A percentile compares a stretch with the other conserved stretches of the same genome.
Conservation (phyloP, 2,329 filamentous ascomycete species). For the Beauveria australis region DNA sequence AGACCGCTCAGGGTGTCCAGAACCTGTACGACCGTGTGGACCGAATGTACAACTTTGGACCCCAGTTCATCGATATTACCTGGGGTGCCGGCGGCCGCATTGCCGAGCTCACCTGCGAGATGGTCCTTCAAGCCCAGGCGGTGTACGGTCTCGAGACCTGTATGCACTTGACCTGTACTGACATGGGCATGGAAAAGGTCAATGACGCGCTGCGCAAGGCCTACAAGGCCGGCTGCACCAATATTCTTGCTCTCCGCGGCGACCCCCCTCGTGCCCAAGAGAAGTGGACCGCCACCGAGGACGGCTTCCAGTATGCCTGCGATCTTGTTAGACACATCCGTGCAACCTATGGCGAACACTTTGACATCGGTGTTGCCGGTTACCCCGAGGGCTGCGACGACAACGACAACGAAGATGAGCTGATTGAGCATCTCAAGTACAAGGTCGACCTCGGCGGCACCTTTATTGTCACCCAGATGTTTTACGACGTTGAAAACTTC, state of each 20-base stretch:
- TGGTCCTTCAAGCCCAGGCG: slow-evolving; percentile 92
- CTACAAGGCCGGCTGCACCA: slow-evolving; percentile 92
- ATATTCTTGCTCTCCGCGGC: slow-evolving; percentile 87
- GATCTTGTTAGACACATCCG: slow-evolving; percentile 84
- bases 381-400: slow-evolving; percentile 96
- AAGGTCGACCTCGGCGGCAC: slow-evolving; percentile 91
- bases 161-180: slow-evolving; percentile 98
- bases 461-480: slow-evolving; percentile 98
- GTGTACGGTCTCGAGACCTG: slow-evolving; percentile 96
- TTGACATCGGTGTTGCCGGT: slow-evolving; percentile 94
- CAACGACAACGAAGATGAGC: slow-evolving; percentile 72
- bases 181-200: slow-evolving; percentile 90
- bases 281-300: slow-evolving; percentile 82
- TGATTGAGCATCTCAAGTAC: slow-evolving; percentile 91
- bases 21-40: slow-evolving; percentile 99
- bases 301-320: slow-evolving; percentile 83
- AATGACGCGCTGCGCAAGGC: slow-evolving; percentile 80
- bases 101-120: slow-evolving; percentile 89
- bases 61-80: slow-evolving; percentile 95
- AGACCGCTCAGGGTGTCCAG: slow-evolving; percentile 94
- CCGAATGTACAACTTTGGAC: slow-evolving; percentile 91
- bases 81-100: slow-evolving; percentile 94
- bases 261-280: slow-evolving; percentile 92
- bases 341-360: slow-evolving; percentile 62
- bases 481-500: slow-evolving; percentile 96